Evolutionary conservation across 805 yeast genomes (phyloP).

Genomic region (Metschnikowia drakensbergensis): DNA sequence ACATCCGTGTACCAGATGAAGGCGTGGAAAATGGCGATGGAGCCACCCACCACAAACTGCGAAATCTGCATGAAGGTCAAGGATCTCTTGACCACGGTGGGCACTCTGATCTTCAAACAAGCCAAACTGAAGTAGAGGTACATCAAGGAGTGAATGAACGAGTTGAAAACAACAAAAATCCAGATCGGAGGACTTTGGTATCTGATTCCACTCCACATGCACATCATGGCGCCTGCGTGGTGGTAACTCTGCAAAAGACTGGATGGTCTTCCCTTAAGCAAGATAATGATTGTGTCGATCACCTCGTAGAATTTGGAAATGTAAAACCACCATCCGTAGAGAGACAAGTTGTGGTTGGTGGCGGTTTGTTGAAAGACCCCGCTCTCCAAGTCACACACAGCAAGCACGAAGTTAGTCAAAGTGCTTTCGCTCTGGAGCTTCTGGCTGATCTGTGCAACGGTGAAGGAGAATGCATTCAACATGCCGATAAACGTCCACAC

Average conservation of each 20-base stretch:
- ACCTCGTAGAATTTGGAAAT: constrained; percentile 70
- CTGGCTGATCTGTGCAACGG: constrained; percentile 23
- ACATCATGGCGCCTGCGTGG: constrained; percentile 76
- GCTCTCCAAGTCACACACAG: constrained; percentile 55
- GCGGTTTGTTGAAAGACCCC: constrained; percentile 48
- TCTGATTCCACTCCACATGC: constrained; percentile 77
- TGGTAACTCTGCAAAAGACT: constrained; percentile 69
- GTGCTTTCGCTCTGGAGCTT: constrained; percentile 18
- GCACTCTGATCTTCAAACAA: constrained; percentile 56
- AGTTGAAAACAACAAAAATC: constrained; percentile 76
- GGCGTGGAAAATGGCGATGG: constrained; percentile 60
- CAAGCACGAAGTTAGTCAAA: constrained; percentile 51
- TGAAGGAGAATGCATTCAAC: constrained; percentile 46
- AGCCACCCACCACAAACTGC: constrained; percentile 67
- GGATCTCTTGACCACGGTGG: constrained; percentile 50
- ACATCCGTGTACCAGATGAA: constrained; percentile 58
- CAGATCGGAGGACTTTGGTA: constrained; percentile 72
- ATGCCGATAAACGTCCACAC: constrained; percentile 71
- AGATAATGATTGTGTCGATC: constrained; percentile 61
- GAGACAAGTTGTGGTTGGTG: constrained; percentile 38
- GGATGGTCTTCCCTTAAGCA: constrained; percentile 64
- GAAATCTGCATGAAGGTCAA: constrained; percentile 66
- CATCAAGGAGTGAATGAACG: constrained; percentile 75
- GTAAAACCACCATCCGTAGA: constrained; percentile 65
- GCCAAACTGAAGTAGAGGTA: constrained; percentile 64